phyloP scores from a whole-genome alignment of 176 grass and related monocot species.

The Chrysopogon serrulatus region DNA sequence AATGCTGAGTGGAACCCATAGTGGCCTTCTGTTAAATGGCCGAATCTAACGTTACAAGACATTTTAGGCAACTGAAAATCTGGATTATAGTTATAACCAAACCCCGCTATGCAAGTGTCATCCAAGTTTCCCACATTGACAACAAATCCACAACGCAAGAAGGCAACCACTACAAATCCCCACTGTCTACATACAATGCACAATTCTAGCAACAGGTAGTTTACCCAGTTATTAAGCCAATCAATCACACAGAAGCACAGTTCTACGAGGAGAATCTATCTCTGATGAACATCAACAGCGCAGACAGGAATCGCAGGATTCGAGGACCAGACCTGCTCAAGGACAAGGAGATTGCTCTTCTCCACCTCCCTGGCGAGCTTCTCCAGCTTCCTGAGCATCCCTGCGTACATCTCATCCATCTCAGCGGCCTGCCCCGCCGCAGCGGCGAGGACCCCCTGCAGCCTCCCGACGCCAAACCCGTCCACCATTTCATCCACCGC shows the following conservation, averaged over 20 bases:
- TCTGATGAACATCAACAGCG: background rate
- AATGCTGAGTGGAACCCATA: background rate
- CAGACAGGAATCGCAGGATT: background rate
- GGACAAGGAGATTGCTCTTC: conserved; percentile 45
- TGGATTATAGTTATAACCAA: background rate
- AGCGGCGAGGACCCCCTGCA: conserved; percentile 27
- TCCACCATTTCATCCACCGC: conserved; percentile 32
- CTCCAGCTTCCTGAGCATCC: conserved; percentile 59
- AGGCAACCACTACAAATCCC: background rate
- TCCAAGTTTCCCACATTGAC: background rate
- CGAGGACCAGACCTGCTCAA: conserved; percentile 41
- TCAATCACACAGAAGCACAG: background rate
- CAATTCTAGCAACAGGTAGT: background rate
- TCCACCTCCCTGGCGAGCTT: conserved; percentile 57
- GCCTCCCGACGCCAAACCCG: conserved; percentile 33
- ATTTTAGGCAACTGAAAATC: background rate
- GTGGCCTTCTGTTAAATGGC: background rate
- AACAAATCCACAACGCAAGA: background rate
- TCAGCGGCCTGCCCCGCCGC: background rate
- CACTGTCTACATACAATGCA: background rate
- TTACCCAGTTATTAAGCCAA: background rate
- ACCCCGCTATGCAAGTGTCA: background rate
- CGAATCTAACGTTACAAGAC: background rate
- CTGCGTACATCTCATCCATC: conserved; percentile 55
- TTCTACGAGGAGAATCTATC: background rate